Evolutionary conservation across 805 yeast genomes (phyloP).

Genomic region (Schwanniomyces sp.): DNA sequence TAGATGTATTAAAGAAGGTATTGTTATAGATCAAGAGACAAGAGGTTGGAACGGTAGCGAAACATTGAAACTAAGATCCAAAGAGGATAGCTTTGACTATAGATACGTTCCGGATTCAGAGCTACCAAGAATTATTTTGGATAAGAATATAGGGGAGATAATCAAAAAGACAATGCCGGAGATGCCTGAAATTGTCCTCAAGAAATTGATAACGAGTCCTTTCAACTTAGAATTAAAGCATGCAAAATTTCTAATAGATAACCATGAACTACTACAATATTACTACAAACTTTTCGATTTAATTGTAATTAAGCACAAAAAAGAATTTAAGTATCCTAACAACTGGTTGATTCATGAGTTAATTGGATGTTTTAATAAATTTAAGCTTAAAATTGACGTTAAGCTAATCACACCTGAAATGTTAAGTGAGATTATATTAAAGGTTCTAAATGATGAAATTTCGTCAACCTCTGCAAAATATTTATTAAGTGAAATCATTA

Average conservation of each 20-base stretch:
- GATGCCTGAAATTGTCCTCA: conserved; percentile 61
- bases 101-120: conserved; percentile 96
- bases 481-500: conserved; percentile 60
- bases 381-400: conserved; percentile 35
- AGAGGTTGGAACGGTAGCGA: conserved; percentile 86
- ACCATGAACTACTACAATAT: conserved; percentile 49
- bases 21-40: conserved; percentile 55
- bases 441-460: conserved; percentile 48
- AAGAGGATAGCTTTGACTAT: conserved; percentile 83
- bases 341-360: conserved; percentile 86
- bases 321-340: conserved; percentile 44
- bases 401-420: conserved; percentile 32
- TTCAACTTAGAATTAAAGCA: conserved; percentile 66
- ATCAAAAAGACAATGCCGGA: conserved; percentile 49
- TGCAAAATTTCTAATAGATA: conserved; percentile 65
- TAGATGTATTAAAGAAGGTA: conserved; percentile 37
- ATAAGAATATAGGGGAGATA: conserved; percentile 39
- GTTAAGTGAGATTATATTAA: conserved; percentile 54
- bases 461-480: conserved; percentile 69
- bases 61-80: conserved; percentile 68
- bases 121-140: conserved; percentile 58
- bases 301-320: conserved; percentile 15
- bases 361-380: conserved; percentile 64
- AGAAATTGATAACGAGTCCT: conserved; percentile 45
- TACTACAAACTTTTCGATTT: conserved; percentile 44